These are phyloP conservation scores for Aspergillus intermedius DNA, from an alignment of 2,329 filamentous ascomycete genomes.

Conservation along the genomic window DNA sequence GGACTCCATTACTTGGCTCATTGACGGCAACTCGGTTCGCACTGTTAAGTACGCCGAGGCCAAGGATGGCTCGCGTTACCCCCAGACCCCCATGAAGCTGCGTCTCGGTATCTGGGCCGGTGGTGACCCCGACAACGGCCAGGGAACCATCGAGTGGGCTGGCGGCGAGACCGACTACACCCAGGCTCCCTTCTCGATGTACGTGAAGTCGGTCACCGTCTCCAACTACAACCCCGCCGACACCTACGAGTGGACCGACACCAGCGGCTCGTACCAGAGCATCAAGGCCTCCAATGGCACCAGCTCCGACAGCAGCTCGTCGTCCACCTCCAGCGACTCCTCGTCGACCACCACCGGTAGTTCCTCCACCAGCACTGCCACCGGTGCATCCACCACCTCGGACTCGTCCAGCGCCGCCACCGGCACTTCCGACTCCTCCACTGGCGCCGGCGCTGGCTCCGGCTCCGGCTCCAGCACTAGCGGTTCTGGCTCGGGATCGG, in stretches of 20 bases:
- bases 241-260: constrained; percentile 60
- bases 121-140: constrained; percentile 42
- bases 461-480: constrained; percentile 7
- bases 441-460: constrained; percentile 8
- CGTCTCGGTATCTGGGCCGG: constrained; percentile 66
- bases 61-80: constrained; percentile 53
- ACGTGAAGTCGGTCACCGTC: constrained; percentile 56
- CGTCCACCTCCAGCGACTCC: constrained; percentile 5
- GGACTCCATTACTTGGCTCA: constrained; percentile 56
- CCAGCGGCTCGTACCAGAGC: constrained; percentile 56
- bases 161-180: constrained; percentile 62
- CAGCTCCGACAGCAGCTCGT: constrained; percentile 5
- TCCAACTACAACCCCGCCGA: constrained; percentile 53
- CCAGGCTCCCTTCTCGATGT: constrained; percentile 66
- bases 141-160: constrained; percentile 60
- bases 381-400: constrained; percentile 1
- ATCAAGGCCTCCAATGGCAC: constrained; percentile 42
- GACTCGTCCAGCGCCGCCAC: constrained; percentile 1
- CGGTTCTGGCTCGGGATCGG: constrained; percentile 9
- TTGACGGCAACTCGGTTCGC: constrained; percentile 58
- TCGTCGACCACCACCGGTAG: constrained; percentile 1
- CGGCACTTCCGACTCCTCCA: neutral
- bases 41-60: constrained; percentile 56
- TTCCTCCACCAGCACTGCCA: neutral
- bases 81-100: constrained; percentile 67